Evolutionary conservation across 2,329 filamentous ascomycete species (phyloP), one percentile per base, ranked within the genome.

Genomic region (Dothideomycetes sp.): DNA sequence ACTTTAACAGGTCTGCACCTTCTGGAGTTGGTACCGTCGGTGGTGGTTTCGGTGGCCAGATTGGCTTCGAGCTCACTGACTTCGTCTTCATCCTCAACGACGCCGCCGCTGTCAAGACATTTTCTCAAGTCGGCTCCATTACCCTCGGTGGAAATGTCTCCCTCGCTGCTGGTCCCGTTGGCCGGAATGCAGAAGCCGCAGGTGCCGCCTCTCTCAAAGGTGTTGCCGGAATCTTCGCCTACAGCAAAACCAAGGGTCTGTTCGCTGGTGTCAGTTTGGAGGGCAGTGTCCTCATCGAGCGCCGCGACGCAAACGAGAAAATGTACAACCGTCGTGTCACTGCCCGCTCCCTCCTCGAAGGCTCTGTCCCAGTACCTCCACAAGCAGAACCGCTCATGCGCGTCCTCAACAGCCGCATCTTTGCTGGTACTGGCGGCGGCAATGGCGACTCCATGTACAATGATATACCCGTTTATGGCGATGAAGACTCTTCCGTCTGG

Each of bases 51-150:
- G 84, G 84, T 49, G 84, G 84, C 31, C 84, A 91, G 64, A 85
- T 93, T 54, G 84, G 84, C 27, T 84, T 89, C 61, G 85, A 93
- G 62, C 63, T 93, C 45, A 91, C 85, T 43, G 85, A 91, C 60
- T 98, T 98, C 58, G 91, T 98, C 58, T 96, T 98, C 65, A 95
- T 98, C 49, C 78, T 98, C 48, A 98, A 98, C 65, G 89, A 98
- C 57, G 70, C 79, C 31, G 77, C 70, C 43, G 89, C 91, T 33
- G 89, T 98, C 49, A 85, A 85, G 61, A 88, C 89, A 7, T 96
- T 98, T 62, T 86, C 88, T 4, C 89, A 96, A 61, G 79, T 82
- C 30, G 91, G 91, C 3, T 89, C 84, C 39, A 70, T 98, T 46
- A 96, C 91, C 4, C 72, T 98, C 5, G 91, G 91, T 52, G 91